Conservation (phyloP, 2,329 filamentous ascomycete genomes). For the Aspergillus fructus region DNA sequence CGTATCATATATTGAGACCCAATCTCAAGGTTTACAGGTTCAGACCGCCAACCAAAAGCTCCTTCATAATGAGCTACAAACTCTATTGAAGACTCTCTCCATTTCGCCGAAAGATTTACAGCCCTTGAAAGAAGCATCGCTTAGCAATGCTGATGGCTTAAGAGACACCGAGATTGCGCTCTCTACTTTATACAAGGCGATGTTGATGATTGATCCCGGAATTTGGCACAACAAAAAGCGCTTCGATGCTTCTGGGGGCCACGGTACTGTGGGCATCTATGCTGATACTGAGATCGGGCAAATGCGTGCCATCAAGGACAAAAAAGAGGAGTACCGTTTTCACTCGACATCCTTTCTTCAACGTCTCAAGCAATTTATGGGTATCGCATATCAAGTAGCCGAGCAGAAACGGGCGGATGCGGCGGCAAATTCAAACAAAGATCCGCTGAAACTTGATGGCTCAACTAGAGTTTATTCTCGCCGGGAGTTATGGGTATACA, state of each 20-base stretch:
- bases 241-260: constrained; percentile 41
- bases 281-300: constrained; percentile 73
- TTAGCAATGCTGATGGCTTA: constrained; percentile 70
- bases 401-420: constrained; percentile 68
- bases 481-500: constrained; percentile 80
- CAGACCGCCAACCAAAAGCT: constrained; percentile 97
- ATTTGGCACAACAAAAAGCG: constrained; percentile 60
- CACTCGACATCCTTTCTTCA: constrained; percentile 76
- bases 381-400: constrained; percentile 73
- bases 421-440: constrained; percentile 44
- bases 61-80: constrained; percentile 83
- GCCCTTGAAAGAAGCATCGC: constrained; percentile 68
- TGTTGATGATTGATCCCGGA: constrained; percentile 87
- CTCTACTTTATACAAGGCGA: constrained; percentile 82
- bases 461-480: constrained; percentile 70
- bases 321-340: constrained; percentile 81
- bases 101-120: constrained; percentile 76
- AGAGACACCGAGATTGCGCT: constrained; percentile 76
- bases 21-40: constrained; percentile 93
- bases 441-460: constrained; percentile 64
- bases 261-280: constrained; percentile 54
- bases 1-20: constrained; percentile 94
- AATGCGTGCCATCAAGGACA: constrained; percentile 93
- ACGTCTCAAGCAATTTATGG: constrained; percentile 78
- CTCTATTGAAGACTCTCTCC: constrained; percentile 84